phyloP scores from a whole-genome alignment of 129 eudicot genomes.

The Pseudognaphalium luteoalbum region DNA sequence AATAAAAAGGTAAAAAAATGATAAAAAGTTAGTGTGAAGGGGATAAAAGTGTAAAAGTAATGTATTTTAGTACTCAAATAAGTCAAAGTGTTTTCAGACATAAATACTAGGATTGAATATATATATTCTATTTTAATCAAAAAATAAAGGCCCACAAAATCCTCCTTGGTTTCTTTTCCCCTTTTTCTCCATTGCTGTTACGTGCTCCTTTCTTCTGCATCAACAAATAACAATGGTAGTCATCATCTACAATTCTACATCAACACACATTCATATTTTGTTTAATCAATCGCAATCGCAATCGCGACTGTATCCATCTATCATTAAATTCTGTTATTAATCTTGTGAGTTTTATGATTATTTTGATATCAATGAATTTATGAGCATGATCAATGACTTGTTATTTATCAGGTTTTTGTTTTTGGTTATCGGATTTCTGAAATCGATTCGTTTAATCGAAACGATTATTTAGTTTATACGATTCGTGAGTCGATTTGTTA shows the following conservation, averaged over 20 bases:
- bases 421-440: background rate
- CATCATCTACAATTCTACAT: background rate
- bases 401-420: background rate
- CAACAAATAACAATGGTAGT: constrained; percentile 33
- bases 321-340: background rate
- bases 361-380: background rate
- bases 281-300: background rate
- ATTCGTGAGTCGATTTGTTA: background rate
- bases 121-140: too few relatives aligned
- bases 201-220: constrained; percentile 21
- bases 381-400: background rate
- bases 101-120: background rate
- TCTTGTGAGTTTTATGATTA: background rate
- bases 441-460: background rate
- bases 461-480: background rate
- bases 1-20: background rate
- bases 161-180: constrained; percentile 17
- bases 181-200: constrained; percentile 14
- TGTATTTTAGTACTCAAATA: background rate
- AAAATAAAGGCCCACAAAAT: constrained; percentile 39
- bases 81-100: constrained; percentile 31
- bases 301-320: background rate
- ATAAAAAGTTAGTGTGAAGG: background rate
- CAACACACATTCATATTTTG: too few relatives aligned
- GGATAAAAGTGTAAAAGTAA: constrained; percentile 10